phyloP scores from a whole-genome alignment of 768 basidiomycete genomes.

The Russula ochroleuca region DNA sequence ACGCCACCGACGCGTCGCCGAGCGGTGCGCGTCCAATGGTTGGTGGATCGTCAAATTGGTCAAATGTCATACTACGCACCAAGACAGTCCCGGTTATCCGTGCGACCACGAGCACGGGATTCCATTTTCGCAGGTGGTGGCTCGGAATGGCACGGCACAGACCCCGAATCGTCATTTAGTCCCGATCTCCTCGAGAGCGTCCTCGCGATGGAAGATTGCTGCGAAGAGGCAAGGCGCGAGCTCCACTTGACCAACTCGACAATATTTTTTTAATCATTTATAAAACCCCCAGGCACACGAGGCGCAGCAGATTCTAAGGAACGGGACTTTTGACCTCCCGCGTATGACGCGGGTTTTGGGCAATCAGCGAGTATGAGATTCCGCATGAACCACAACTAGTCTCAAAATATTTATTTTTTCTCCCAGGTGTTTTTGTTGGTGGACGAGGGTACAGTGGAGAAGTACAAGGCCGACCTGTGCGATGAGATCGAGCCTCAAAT shows the following conservation, averaged over 20 bases:
- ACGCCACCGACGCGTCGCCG: slow-evolving; percentile 33
- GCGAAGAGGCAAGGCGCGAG: slow-evolving; percentile 54
- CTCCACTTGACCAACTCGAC: no score
- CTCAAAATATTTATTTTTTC: no score
- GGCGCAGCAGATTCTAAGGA: slow-evolving; percentile 62
- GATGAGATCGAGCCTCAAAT: slow-evolving; percentile 82
- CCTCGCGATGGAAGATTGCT: slow-evolving; percentile 73
- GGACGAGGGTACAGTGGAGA: slow-evolving; percentile 64
- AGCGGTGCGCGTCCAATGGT: background rate
- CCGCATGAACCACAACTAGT: no score
- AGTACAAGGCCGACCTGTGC: slow-evolving; percentile 69
- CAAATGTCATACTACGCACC: slow-evolving; percentile 19
- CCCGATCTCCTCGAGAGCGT: slow-evolving; percentile 74
- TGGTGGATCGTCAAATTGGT: no score
- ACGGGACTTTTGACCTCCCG: slow-evolving; percentile 67
- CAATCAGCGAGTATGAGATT: slow-evolving; percentile 60
- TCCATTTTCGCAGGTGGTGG: slow-evolving; percentile 71
- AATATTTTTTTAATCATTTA: background rate
- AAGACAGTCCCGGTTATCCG: slow-evolving; percentile 47
- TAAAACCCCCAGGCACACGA: slow-evolving; percentile 49
- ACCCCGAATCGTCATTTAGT: slow-evolving; percentile 61
- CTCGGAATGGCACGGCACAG: slow-evolving; percentile 59
- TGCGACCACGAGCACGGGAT: slow-evolving; percentile 48
- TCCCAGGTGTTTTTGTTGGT: slow-evolving; percentile 70
- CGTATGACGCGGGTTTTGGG: slow-evolving; percentile 65